phyloP scores from a whole-genome alignment of 768 basidiomycete genomes.

The Pleurotus tuoliensis region DNA sequence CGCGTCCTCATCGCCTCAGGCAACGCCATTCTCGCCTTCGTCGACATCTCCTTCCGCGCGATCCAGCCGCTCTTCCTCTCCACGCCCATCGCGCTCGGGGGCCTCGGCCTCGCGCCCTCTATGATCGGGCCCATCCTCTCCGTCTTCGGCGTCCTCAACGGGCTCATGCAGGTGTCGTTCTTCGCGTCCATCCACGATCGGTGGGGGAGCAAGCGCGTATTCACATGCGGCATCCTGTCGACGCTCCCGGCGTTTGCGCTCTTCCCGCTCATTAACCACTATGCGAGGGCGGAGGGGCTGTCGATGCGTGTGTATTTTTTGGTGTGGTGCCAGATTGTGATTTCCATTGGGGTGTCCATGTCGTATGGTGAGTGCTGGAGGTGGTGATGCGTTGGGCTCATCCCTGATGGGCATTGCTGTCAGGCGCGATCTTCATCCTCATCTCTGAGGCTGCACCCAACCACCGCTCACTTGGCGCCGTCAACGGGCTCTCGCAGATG shows the following conservation, averaged over 20 bases:
- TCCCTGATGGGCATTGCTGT: conserved; percentile 4
- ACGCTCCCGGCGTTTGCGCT: conserved; percentile 41
- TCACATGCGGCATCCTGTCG: conserved; percentile 35
- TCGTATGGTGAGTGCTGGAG: conserved; percentile 27
- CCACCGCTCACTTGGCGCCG: conserved; percentile 61
- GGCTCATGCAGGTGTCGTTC: conserved; percentile 48
- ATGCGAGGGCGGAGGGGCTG: conserved; percentile 29
- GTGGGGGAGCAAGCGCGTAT: conserved; percentile 54
- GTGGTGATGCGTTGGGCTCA: too few species aligned
- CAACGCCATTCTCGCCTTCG: conserved; percentile 59
- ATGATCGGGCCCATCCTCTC: conserved; percentile 53
- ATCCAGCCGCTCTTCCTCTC: conserved; percentile 53
- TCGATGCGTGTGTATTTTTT: conserved; percentile 23
- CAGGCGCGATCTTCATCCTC: conserved; percentile 70
- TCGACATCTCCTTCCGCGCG: conserved; percentile 31
- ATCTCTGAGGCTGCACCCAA: conserved; percentile 66
- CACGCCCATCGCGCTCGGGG: conserved; percentile 52
- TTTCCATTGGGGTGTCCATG: conserved; percentile 26
- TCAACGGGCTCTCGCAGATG: conserved; percentile 51
- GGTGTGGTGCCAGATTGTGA: conserved; percentile 22
- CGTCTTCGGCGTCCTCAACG: conserved; percentile 47
- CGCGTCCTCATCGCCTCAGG: conserved; percentile 62
- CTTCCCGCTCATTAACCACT: conserved; percentile 46
- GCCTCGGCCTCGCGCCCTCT: conserved; percentile 51
- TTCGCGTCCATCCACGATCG: conserved; percentile 49